Conservation (phyloP, 176 grass and related monocot genomes). For the Hordeum marinum region DNA sequence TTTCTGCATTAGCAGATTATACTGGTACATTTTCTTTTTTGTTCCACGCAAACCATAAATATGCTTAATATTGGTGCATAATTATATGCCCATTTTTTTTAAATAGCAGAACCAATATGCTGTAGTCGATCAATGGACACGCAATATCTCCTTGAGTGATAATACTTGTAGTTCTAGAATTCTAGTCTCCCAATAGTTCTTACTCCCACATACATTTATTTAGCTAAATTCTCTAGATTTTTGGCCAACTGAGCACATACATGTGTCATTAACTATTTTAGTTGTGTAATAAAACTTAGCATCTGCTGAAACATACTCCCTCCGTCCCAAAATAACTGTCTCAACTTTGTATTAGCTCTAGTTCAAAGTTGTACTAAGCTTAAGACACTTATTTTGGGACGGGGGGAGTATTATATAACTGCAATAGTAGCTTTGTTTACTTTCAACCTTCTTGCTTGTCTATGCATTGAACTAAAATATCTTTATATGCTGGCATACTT, state of each 20-base stretch:
- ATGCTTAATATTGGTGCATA: slow-evolving; percentile 8
- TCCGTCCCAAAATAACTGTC: no score
- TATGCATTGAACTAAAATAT: slow-evolving; percentile 5
- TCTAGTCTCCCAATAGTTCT: background rate
- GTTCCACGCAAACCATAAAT: slow-evolving; percentile 12
- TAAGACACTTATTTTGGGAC: no score
- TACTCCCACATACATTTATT: background rate
- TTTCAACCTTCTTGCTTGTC: background rate
- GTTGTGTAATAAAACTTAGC: background rate
- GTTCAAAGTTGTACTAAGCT: no score
- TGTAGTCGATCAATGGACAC: background rate
- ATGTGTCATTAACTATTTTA: slow-evolving; percentile 2
- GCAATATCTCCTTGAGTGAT: background rate
- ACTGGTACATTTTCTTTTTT: slow-evolving; percentile 55
- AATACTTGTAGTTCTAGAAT: background rate
- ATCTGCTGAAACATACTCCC: slow-evolving; percentile 14
- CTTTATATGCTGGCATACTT: background rate
- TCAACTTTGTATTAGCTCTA: no score
- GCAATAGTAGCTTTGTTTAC: background rate
- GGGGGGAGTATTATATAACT: background rate
- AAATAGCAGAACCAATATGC: slow-evolving; percentile 22
- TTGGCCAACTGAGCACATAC: background rate
- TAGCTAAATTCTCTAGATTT: background rate
- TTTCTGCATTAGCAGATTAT: slow-evolving; percentile 90
- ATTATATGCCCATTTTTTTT: slow-evolving; percentile 11